Evolutionary conservation across 768 basidiomycete species (phyloP).

Genomic region (Lentinula raphanica): DNA sequence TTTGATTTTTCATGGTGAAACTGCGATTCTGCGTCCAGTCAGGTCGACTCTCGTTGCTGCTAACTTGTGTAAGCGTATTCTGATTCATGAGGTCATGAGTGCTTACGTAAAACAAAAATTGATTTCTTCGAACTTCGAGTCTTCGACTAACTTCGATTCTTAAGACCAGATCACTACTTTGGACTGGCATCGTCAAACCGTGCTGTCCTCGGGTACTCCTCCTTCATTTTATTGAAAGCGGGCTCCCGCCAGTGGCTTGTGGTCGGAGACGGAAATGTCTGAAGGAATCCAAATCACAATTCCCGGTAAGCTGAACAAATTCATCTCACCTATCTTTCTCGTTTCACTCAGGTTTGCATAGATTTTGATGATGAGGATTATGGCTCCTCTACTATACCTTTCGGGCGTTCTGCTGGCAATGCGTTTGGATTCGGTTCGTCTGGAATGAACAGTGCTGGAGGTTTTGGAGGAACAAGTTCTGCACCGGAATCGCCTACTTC

Average conservation of each 20-base stretch:
- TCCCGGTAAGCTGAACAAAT: constrained; percentile 38
- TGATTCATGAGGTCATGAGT: too few relatives aligned
- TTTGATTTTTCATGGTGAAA: too few relatives aligned
- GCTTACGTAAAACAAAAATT: too few relatives aligned
- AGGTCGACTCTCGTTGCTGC: too few relatives aligned
- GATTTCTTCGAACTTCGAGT: too few relatives aligned
- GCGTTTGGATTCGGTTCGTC: constrained; percentile 39
- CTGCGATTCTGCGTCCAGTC: too few relatives aligned
- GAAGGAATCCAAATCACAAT: constrained; percentile 62
- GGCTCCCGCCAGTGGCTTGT: not conserved
- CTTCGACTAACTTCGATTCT: too few relatives aligned
- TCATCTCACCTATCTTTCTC: not conserved
- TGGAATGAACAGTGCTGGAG: constrained; percentile 14
- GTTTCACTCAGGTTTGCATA: constrained; percentile 22
- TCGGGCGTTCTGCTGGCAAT: constrained; percentile 52
- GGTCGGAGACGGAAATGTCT: constrained; percentile 9
- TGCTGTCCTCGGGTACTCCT: not conserved
- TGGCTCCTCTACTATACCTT: constrained; percentile 55
- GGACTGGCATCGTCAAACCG: too few relatives aligned
- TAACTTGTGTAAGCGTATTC: too few relatives aligned
- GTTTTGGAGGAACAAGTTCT: constrained; percentile 27
- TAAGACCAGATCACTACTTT: too few relatives aligned
- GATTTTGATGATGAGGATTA: constrained; percentile 80
- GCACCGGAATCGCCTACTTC: constrained; percentile 66
- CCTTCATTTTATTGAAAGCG: not conserved